These are phyloP conservation scores for Arabidopsis hybrid DNA, from an alignment of 441 rosid species.

Conservation along the genomic window DNA sequence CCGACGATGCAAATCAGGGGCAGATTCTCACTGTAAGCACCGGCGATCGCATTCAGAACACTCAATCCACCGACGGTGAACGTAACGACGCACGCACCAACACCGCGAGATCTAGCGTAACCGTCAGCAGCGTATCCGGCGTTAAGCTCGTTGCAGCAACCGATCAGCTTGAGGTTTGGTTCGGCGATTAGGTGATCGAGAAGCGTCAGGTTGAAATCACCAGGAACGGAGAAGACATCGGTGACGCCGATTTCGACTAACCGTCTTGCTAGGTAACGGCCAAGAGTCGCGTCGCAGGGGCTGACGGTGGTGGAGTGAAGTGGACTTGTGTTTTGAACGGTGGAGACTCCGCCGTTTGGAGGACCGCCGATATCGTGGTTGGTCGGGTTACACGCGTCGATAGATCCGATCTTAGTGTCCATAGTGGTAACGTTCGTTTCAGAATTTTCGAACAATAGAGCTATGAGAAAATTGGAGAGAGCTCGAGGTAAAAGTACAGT, in stretches of 20 bases:
- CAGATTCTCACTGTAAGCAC: constrained; percentile 70
- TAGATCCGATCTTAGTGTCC: constrained; percentile 64
- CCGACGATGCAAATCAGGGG: constrained; percentile 73
- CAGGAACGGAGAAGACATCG: constrained; percentile 81
- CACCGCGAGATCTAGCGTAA: constrained; percentile 67
- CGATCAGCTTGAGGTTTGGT: constrained; percentile 67
- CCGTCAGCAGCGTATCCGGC: constrained; percentile 83
- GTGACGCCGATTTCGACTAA: constrained; percentile 71
- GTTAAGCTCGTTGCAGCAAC: constrained; percentile 92
- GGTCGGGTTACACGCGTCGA: constrained; percentile 52
- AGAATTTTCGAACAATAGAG: not conserved
- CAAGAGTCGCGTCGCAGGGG: constrained; percentile 65
- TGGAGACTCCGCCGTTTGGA: constrained; percentile 49
- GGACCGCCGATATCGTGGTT: constrained; percentile 50
- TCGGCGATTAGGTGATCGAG: constrained; percentile 80
- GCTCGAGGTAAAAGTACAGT: not conserved
- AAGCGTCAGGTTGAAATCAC: constrained; percentile 86
- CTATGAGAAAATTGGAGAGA: not conserved
- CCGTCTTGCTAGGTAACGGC: constrained; percentile 77
- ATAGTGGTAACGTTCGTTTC: constrained; percentile 27
- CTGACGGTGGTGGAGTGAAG: constrained; percentile 32
- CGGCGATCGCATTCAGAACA: constrained; percentile 70
- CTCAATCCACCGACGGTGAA: constrained; percentile 77
- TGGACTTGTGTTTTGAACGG: constrained; percentile 47
- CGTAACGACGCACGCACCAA: constrained; percentile 75